A percentile compares a stretch with the other conserved stretches of the same genome.
These are phyloP conservation scores for Scheffersomyces spartinae DNA, from an alignment of 805 yeast genomes.

Conservation along the genomic window DNA sequence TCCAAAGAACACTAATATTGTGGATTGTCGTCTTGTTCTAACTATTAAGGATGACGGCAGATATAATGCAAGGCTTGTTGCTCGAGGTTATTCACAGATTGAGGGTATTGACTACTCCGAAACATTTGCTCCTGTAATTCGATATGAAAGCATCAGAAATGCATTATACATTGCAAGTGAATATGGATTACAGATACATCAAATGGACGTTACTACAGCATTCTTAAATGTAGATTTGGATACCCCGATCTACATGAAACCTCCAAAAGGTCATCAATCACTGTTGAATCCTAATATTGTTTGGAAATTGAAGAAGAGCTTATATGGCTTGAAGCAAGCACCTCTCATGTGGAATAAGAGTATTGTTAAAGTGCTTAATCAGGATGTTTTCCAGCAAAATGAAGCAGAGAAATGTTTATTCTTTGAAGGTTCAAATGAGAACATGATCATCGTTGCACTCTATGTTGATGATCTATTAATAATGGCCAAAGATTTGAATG, in stretches of 20 bases:
- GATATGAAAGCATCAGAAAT: slow-evolving; percentile 8
- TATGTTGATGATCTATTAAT: slow-evolving; percentile 7
- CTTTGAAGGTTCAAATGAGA: neutral
- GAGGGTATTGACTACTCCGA: slow-evolving; percentile 12
- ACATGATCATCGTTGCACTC: slow-evolving; percentile 4
- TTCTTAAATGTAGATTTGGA: slow-evolving; percentile 6
- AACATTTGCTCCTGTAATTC: slow-evolving; percentile 14
- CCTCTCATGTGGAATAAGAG: slow-evolving; percentile 2
- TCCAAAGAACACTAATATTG: slow-evolving; percentile 2
- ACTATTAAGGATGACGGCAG: slow-evolving; percentile 5
- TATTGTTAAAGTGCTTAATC: slow-evolving; percentile 2
- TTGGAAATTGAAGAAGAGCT: slow-evolving; percentile 4
- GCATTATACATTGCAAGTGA: slow-evolving; percentile 4
- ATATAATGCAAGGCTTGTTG: slow-evolving; percentile 13
- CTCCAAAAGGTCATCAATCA: neutral
- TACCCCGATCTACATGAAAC: slow-evolving; percentile 4
- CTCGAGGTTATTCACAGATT: slow-evolving; percentile 10
- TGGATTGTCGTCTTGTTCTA: slow-evolving; percentile 9
- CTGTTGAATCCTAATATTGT: no score
- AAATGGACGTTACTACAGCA: slow-evolving; percentile 11
- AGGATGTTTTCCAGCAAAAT: slow-evolving; percentile 1
- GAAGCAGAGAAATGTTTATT: slow-evolving; percentile 3
- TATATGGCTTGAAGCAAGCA: slow-evolving; percentile 4
- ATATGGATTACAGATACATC: slow-evolving; percentile 4
- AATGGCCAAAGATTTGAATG: slow-evolving; percentile 2